Evolutionary conservation across 179 eudicot genomes (phyloP).

Genomic region (Carnegiea gigantea): DNA sequence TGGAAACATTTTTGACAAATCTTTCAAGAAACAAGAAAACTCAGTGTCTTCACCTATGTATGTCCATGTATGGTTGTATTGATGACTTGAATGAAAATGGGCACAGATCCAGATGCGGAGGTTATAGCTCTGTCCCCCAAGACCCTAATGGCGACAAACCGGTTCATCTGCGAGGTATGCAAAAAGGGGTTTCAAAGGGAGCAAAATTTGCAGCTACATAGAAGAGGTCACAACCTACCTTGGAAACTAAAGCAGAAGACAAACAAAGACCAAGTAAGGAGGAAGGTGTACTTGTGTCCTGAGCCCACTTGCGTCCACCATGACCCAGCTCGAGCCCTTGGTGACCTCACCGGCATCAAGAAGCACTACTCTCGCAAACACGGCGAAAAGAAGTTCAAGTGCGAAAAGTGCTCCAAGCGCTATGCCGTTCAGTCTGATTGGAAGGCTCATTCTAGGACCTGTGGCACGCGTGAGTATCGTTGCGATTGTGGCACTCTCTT

Average conservation of each 20-base stretch:
- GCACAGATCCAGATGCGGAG: constrained; percentile 44
- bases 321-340: constrained; percentile 42
- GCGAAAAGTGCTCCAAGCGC: constrained; percentile 42
- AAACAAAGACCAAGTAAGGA: constrained; percentile 33
- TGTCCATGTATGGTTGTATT: background rate
- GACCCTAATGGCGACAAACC: constrained; percentile 42
- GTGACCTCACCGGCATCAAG: constrained; percentile 43
- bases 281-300: constrained; percentile 40
- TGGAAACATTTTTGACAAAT: background rate
- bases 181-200: constrained; percentile 48
- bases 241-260: constrained; percentile 42
- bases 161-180: constrained; percentile 43
- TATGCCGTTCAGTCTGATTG: constrained; percentile 46
- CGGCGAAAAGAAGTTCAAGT: constrained; percentile 44
- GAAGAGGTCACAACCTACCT: constrained; percentile 45
- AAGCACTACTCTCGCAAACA: constrained; percentile 43
- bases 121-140: constrained; percentile 41
- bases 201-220: constrained; percentile 43
- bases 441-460: constrained; percentile 45
- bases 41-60: too few relatives aligned
- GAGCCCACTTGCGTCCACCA: constrained; percentile 41
- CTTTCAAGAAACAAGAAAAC: too few relatives aligned
- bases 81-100: background rate
- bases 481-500: constrained; percentile 47
- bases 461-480: constrained; percentile 41